Evolutionary conservation across 2,329 filamentous ascomycete species (phyloP).

Genomic region (Penicillium freii): DNA sequence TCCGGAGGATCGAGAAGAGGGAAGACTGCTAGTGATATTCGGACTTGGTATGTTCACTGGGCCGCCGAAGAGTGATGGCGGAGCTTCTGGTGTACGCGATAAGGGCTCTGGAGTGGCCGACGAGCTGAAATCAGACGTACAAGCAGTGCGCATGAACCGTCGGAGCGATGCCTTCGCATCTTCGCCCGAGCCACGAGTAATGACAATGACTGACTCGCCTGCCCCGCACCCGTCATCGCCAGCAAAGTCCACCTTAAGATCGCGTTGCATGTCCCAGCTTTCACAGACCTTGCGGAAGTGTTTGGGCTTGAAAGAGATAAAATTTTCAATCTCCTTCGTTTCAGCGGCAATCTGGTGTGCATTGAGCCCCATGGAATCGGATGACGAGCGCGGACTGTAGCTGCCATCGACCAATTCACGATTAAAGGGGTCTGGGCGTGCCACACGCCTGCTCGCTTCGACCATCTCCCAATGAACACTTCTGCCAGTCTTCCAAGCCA

Average conservation of each 20-base stretch:
- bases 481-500: conserved; percentile 78
- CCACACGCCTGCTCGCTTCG: conserved; percentile 71
- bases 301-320: conserved; percentile 67
- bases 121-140: conserved; percentile 30
- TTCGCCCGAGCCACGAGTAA: conserved; percentile 69
- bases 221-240: conserved; percentile 72
- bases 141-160: conserved; percentile 58
- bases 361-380: conserved; percentile 68
- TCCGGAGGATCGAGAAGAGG: conserved; percentile 36
- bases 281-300: conserved; percentile 76
- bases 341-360: conserved; percentile 71
- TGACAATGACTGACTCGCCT: conserved; percentile 73
- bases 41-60: conserved; percentile 28
- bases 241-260: conserved; percentile 84
- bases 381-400: conserved; percentile 78
- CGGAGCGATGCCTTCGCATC: conserved; percentile 53
- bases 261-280: conserved; percentile 89
- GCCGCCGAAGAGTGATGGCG: conserved; percentile 54
- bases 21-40: conserved; percentile 20
- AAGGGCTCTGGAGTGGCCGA: conserved; percentile 10
- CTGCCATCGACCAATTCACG: conserved; percentile 66
- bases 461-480: conserved; percentile 77
- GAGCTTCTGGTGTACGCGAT: conserved; percentile 16
- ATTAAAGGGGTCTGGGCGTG: conserved; percentile 70
- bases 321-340: conserved; percentile 77